phyloP scores from a whole-genome alignment of 495 filamentous ascomycete genomes.

The Bathelium albidoporum region DNA sequence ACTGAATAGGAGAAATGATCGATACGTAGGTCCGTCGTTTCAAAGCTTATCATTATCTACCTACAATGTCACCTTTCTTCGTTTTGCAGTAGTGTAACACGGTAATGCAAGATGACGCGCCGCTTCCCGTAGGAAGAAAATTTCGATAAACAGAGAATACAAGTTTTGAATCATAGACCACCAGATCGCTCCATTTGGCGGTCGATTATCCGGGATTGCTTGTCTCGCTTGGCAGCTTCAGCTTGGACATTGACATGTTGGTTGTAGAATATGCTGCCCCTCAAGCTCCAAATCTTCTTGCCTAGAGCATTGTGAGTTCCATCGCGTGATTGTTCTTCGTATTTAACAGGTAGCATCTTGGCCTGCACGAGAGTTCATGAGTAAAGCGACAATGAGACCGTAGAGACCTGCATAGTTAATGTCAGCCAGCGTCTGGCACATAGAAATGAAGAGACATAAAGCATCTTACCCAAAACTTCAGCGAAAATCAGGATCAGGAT shows the following conservation, averaged over 20 bases:
- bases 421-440: slow-evolving; percentile 6
- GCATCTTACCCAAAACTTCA: slow-evolving; percentile 82
- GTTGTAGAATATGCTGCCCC: neutral
- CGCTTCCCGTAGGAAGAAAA: neutral
- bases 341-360: slow-evolving; percentile 14
- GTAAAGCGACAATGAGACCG: slow-evolving; percentile 92
- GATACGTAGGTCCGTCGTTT: too few species aligned
- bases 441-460: neutral
- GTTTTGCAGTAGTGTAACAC: neutral
- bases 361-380: slow-evolving; percentile 73
- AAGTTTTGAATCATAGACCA: slow-evolving; percentile 2
- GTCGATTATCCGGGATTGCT: neutral
- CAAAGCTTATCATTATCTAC: neutral
- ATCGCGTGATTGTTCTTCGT: neutral
- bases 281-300: too few species aligned
- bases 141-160: neutral
- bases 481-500: slow-evolving; percentile 99
- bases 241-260: slow-evolving; percentile 1
- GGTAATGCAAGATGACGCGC: neutral
- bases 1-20: neutral
- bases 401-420: slow-evolving; percentile 61
- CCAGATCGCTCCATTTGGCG: neutral
- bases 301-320: neutral
- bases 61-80: neutral
- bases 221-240: neutral